Base-by-base conservation (phyloP, 768 basidiomycete species). In the Gloeophyllum trabeum region DNA sequence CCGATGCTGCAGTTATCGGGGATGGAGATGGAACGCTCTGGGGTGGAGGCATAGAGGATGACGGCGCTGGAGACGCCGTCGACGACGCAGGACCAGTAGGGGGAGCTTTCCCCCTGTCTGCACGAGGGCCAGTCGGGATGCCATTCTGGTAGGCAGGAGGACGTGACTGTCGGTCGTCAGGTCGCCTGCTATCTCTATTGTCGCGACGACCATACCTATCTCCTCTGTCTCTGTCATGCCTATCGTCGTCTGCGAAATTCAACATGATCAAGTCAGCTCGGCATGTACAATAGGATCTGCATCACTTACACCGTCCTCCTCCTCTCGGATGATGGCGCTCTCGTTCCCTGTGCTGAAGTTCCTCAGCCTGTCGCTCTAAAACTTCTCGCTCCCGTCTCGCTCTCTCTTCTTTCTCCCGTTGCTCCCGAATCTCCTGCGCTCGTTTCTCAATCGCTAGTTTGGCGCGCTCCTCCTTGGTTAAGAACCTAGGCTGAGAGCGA, bases 401-500 rank as follows among this genome's bases (percentile, higher is more conserved):
- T 4, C 62, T 63, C 36, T 89, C 83, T 16, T 82, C 80, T 39
- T 67, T 72, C 42, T 75, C 77, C 46, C 70, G 79, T 54, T 88
- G 74, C 35, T 77, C 77, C 40, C 66, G 72, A 30, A 97, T 82
- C 56, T 97, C 93, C 45, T 83, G 74, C 16, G 80, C 74, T 12
- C 94, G 81, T 52, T 88, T 86, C 13, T 81, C 79, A 46, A 97
- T 85, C 3, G 94, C 94, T 25, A 96, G 63, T 54, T 78, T 77
- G 14, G 88, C 89, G 39, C 94, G 78, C 54, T 96, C 87, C 49
- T 92, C 88, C 62, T 88, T 98, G 2, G 87, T 77, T 12, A 98
- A 69, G 66, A 98, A 98, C 61, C 79, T 94, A 25, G 94, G 94
- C 92, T 97, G 61, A 24, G 43, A 39, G 46, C 34, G 23, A 40